Conservation (phyloP, 768 basidiomycete genomes). For the Lactarius deliciosus region DNA sequence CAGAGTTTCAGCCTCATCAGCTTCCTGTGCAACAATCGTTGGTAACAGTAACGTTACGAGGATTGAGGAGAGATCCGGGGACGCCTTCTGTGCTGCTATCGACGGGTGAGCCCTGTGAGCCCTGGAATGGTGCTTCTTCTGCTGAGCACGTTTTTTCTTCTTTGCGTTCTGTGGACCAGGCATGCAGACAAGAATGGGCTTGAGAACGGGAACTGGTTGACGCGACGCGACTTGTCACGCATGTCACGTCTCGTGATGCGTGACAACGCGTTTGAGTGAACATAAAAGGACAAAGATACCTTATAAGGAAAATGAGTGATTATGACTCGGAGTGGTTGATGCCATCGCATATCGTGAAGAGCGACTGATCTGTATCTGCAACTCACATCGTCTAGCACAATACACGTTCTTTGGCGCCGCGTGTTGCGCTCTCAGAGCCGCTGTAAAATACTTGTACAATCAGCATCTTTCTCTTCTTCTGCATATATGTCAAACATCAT, state of each 20-base stretch:
- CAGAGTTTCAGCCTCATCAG: constrained; percentile 19
- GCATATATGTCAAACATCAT: constrained; percentile 32
- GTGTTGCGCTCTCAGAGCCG: constrained; percentile 27
- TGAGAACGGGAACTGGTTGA: neutral
- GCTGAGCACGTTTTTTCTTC: constrained; percentile 42
- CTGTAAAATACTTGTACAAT: constrained; percentile 31
- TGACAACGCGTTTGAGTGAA: neutral
- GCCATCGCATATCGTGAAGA: neutral
- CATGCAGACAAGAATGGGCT: constrained; percentile 39
- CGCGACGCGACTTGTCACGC: constrained; percentile 13
- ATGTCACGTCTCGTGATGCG: neutral
- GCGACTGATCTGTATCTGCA: constrained; percentile 21
- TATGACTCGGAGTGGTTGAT: neutral
- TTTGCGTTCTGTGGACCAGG: constrained; percentile 60
- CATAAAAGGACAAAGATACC: constrained; percentile 7
- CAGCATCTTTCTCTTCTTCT: constrained; percentile 15
- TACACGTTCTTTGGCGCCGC: constrained; percentile 25
- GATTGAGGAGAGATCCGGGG: neutral
- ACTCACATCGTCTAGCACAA: constrained; percentile 13
- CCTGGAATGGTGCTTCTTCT: constrained; percentile 37
- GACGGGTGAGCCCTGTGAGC: constrained; percentile 21
- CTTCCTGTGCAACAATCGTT: neutral
- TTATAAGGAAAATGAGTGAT: constrained; percentile 9
- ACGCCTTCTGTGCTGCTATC: neutral
- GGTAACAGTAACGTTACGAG: constrained; percentile 5